Percentiles rank a stretch among this genome's conserved stretches.
Conservation (phyloP, 805 yeast genomes). For the Hanseniaspora guilliermondii region DNA sequence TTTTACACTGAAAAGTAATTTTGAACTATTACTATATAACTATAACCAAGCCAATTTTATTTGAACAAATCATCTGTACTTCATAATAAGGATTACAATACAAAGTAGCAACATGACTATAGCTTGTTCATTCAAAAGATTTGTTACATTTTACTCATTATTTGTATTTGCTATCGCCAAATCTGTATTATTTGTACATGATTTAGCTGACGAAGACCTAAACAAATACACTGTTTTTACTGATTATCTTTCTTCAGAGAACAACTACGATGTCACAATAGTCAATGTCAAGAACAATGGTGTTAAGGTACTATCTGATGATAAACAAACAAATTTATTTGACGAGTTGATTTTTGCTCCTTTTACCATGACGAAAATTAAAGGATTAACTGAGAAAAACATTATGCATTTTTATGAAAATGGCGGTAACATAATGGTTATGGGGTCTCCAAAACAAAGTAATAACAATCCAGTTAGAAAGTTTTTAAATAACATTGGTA, state of each 20-base stretch:
- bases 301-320: constrained; percentile 28
- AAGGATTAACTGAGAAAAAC: constrained; percentile 29
- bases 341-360: constrained; percentile 54
- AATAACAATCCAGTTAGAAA: constrained; percentile 48
- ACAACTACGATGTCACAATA: constrained; percentile 16
- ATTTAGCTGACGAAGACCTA: constrained; percentile 28
- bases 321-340: constrained; percentile 27
- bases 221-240: constrained; percentile 13
- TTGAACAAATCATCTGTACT: not conserved
- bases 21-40: too few relatives aligned
- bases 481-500: constrained; percentile 68
- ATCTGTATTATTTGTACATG: constrained; percentile 23
- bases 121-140: not conserved
- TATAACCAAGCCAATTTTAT: too few relatives aligned
- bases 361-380: constrained; percentile 31
- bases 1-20: not conserved
- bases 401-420: constrained; percentile 47
- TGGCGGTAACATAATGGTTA: constrained; percentile 66
- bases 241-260: constrained; percentile 17
- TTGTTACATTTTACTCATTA: not conserved
- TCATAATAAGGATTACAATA: not conserved
- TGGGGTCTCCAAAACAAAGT: constrained; percentile 40
- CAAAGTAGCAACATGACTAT: not conserved
- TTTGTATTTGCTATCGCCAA: constrained; percentile 18
- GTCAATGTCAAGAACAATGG: constrained; percentile 21